Conservation (phyloP, 306 rosid species). For the Urtica urens region DNA sequence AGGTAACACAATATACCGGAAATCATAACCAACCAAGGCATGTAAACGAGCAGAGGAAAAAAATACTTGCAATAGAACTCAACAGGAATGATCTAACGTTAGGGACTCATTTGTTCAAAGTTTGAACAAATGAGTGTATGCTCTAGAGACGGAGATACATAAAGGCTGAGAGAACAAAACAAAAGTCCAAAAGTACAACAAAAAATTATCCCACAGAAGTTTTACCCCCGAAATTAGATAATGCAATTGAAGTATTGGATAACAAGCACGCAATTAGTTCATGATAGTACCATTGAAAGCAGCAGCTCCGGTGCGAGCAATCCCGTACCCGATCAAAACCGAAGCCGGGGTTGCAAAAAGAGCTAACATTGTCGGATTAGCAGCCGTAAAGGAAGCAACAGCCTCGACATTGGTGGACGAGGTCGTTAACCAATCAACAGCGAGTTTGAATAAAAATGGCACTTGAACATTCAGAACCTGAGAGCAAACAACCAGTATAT, state of each 20-base stretch:
- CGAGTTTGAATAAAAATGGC: conserved; percentile 92
- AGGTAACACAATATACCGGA: conserved; percentile 6
- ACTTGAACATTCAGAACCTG: conserved; percentile 96
- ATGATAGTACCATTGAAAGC: conserved; percentile 84
- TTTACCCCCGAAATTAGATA: too few relatives aligned
- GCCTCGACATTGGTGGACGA: conserved; percentile 51
- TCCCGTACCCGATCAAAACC: conserved; percentile 84
- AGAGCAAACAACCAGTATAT: conserved; percentile 1
- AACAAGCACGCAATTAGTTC: conserved; percentile 51
- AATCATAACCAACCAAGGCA: neutral
- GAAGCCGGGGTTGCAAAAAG: conserved; percentile 82
- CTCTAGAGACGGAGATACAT: too few relatives aligned
- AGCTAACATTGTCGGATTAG: conserved; percentile 44
- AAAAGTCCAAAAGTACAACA: too few relatives aligned
- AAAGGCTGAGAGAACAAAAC: too few relatives aligned
- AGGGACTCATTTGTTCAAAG: neutral
- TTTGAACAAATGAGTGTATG: too few relatives aligned
- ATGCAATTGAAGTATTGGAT: conserved; percentile 27
- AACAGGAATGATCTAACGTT: neutral
- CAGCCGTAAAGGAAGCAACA: conserved; percentile 47
- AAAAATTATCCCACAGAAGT: too few relatives aligned
- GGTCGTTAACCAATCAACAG: conserved; percentile 79
- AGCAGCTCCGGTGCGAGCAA: conserved; percentile 78
- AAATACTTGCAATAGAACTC: neutral
- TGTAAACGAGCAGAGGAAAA: neutral